Conservation (phyloP, 805 yeast genomes). For the Suhomyces sp. region DNA sequence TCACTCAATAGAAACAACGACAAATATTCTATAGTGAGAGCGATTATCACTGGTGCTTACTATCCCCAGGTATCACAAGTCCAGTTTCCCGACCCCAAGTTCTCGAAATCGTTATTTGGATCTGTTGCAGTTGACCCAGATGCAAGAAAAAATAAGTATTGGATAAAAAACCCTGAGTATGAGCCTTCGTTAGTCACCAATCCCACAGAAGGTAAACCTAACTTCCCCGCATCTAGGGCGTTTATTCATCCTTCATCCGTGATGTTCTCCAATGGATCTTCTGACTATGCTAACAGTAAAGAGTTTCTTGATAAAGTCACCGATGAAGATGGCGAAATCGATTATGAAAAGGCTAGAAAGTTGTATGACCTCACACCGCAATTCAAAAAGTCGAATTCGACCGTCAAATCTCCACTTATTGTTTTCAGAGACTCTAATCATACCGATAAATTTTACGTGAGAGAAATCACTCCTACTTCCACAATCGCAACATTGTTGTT, state of each 20-base stretch:
- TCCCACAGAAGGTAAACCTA: conserved; percentile 6
- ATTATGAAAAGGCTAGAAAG: conserved; percentile 26
- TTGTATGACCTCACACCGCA: conserved; percentile 44
- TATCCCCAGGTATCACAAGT: conserved; percentile 83
- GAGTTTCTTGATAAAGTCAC: conserved; percentile 15
- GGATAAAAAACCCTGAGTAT: conserved; percentile 65
- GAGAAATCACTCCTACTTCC: conserved; percentile 78
- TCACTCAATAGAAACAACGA: conserved; percentile 50
- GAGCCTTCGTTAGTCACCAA: conserved; percentile 11
- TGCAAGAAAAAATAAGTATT: conserved; percentile 65
- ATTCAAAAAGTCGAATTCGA: conserved; percentile 24
- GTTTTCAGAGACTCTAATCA: conserved; percentile 58
- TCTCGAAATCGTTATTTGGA: conserved; percentile 65
- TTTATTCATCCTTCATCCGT: conserved; percentile 87
- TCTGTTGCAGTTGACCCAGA: conserved; percentile 86
- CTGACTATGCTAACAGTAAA: conserved; percentile 11
- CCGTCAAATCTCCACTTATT: conserved; percentile 55
- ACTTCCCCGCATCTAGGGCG: conserved; percentile 62
- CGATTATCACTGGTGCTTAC: conserved; percentile 75
- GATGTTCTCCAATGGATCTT: conserved; percentile 48
- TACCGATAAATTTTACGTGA: conserved; percentile 66
- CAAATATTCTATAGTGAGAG: conserved; percentile 53
- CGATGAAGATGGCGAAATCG: conserved; percentile 42
- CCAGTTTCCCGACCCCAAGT: conserved; percentile 80
- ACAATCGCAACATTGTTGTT: conserved; percentile 72